Percentiles rank a stretch among this genome's conserved stretches.
Conservation (phyloP, 2,329 filamentous ascomycete genomes). For the Chaetomium sp. region DNA sequence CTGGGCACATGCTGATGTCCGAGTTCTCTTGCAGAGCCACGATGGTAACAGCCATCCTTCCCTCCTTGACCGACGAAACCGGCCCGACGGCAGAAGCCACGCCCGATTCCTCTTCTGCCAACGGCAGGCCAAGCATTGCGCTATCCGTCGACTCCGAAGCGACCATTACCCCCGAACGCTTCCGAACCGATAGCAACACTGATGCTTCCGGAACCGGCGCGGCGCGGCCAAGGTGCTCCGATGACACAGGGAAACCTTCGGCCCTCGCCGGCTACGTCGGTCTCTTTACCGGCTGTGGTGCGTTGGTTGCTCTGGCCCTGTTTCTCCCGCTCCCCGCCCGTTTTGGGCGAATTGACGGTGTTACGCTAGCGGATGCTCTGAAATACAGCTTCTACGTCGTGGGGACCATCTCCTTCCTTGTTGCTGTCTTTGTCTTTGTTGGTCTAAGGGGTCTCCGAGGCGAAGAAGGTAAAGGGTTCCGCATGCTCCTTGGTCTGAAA, state of each 20-base stretch:
- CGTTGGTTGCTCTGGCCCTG: slow-evolving; percentile 70
- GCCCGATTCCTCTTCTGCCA: slow-evolving; percentile 33
- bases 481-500: slow-evolving; percentile 44
- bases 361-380: slow-evolving; percentile 67
- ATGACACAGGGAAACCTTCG: slow-evolving; percentile 41
- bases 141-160: slow-evolving; percentile 66
- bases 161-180: slow-evolving; percentile 65
- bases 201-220: neutral
- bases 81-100: slow-evolving; percentile 22
- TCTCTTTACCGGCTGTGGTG: slow-evolving; percentile 85
- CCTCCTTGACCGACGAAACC: slow-evolving; percentile 55
- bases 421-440: slow-evolving; percentile 70
- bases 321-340: slow-evolving; percentile 83
- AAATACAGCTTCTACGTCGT: slow-evolving; percentile 85
- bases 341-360: slow-evolving; percentile 65
- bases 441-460: slow-evolving; percentile 64
- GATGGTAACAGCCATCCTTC: slow-evolving; percentile 95
- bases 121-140: slow-evolving; percentile 51
- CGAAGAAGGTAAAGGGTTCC: slow-evolving; percentile 72
- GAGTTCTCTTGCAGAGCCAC: slow-evolving; percentile 52
- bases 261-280: slow-evolving; percentile 82
- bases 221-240: slow-evolving; percentile 18
- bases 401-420: slow-evolving; percentile 60
- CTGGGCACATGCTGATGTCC: neutral
- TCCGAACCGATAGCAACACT: slow-evolving; percentile 25